Evolutionary conservation across 371 early-diverging fungal species (phyloP).

Genomic region (Mucor lusitanicus): DNA sequence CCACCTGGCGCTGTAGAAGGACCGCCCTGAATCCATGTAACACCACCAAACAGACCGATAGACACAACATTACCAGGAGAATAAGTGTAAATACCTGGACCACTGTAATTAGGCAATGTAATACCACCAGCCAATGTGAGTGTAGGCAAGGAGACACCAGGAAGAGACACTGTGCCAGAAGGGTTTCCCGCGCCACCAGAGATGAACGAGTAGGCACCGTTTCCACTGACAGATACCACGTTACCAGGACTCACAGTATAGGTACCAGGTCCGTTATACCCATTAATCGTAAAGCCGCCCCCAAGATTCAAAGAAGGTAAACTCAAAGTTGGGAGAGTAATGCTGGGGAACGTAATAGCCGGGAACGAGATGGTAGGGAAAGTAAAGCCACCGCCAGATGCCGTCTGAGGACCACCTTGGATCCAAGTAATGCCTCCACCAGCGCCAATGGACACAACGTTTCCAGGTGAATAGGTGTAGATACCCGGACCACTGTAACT

Average conservation of each 20-base stretch:
- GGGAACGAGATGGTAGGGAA: not conserved
- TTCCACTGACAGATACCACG: not conserved
- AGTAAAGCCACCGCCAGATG: not conserved
- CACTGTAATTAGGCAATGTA: not conserved
- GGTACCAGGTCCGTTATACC: conserved; percentile 3
- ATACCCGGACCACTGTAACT: conserved; percentile 9
- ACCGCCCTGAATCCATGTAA: not conserved
- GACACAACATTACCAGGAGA: conserved; percentile 9
- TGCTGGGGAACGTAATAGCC: not conserved
- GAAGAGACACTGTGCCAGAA: not conserved
- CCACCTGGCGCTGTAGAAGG: not conserved
- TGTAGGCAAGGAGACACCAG: not conserved
- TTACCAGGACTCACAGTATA: conserved; percentile 3
- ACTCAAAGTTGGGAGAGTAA: not conserved
- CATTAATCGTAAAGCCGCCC: not conserved
- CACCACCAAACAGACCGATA: not conserved
- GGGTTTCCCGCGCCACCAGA: not conserved
- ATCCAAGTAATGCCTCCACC: not conserved
- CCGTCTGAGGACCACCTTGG: not conserved
- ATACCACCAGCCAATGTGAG: not conserved
- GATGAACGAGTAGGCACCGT: not conserved
- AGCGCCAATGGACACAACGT: not conserved
- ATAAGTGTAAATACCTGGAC: conserved; percentile 2
- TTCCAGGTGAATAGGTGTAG: conserved; percentile 1
- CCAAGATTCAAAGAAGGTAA: not conserved